Conservation (phyloP, 2,329 filamentous ascomycete genomes). For the Colletotrichum sp. region DNA sequence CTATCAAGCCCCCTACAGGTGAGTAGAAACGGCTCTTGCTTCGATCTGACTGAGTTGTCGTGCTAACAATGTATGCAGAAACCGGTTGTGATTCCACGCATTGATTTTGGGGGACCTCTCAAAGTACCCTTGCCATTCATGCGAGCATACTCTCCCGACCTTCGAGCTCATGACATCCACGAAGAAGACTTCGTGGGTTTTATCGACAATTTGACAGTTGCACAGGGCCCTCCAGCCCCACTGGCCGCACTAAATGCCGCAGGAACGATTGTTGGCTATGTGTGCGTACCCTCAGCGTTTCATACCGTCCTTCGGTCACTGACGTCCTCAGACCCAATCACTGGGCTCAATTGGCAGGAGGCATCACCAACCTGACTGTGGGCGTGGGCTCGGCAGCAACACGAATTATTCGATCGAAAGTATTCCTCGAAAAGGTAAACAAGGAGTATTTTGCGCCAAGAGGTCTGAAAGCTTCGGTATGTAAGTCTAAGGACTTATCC, state of each 20-base stretch:
- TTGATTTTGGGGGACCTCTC: background rate
- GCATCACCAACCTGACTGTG: background rate
- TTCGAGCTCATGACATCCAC: background rate
- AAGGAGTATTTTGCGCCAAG: background rate
- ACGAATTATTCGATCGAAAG: background rate
- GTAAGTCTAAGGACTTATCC: background rate
- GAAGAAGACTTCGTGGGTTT: background rate
- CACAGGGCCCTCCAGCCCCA: background rate
- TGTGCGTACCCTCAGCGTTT: background rate
- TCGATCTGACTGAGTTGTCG: background rate
- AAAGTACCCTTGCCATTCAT: background rate
- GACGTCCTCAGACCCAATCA: background rate
- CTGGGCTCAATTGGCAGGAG: background rate
- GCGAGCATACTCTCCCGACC: background rate
- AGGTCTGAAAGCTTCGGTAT: background rate
- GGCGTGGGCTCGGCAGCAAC: background rate
- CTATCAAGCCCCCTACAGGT: background rate
- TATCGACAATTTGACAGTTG: background rate
- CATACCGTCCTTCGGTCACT: background rate
- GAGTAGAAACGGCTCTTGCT: background rate
- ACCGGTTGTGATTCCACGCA: background rate
- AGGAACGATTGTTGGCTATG: background rate
- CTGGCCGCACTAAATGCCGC: background rate
- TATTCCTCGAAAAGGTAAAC: background rate
- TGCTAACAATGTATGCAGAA: background rate